Evolutionary conservation across 768 basidiomycete species (phyloP).

Genomic region (Naganishia friedmannii): DNA sequence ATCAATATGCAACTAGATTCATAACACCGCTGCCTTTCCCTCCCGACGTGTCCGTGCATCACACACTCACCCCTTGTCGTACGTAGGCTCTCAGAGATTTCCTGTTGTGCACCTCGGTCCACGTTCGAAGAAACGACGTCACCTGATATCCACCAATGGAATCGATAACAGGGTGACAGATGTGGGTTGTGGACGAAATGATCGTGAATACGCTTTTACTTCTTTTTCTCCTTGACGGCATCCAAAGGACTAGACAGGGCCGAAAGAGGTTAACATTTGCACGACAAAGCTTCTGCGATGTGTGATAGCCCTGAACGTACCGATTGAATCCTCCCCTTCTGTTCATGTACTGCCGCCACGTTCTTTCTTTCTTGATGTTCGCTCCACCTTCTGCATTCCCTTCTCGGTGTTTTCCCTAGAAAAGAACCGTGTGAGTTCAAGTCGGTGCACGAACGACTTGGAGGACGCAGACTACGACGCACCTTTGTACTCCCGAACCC

Average conservation of each 20-base stretch:
- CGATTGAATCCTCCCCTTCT: constrained; percentile 56
- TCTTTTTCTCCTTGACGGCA: constrained; percentile 29
- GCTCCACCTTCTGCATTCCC: constrained; percentile 51
- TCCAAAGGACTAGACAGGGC: constrained; percentile 25
- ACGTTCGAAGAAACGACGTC: too few relatives aligned
- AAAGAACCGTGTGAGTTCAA: constrained; percentile 69
- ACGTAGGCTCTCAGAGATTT: too few relatives aligned
- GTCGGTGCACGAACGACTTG: background rate
- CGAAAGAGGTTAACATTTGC: background rate
- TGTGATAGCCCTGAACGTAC: constrained; percentile 9
- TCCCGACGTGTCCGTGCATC: too few relatives aligned
- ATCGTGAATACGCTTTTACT: background rate
- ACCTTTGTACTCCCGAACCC: constrained; percentile 92
- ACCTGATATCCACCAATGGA: constrained; percentile 48
- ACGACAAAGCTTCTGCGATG: background rate
- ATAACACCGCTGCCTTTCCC: constrained; percentile 47
- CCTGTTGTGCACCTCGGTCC: too few relatives aligned
- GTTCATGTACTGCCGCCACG: constrained; percentile 99
- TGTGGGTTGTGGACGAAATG: too few relatives aligned
- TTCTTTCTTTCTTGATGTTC: constrained; percentile 64
- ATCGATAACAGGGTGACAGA: background rate
- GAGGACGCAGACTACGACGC: constrained; percentile 29
- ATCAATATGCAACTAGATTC: constrained; percentile 61
- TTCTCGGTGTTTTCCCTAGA: constrained; percentile 74
- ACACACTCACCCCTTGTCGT: too few relatives aligned